Conservation (phyloP, 2,329 filamentous ascomycete species). For the Periglandula ipomoeae region DNA sequence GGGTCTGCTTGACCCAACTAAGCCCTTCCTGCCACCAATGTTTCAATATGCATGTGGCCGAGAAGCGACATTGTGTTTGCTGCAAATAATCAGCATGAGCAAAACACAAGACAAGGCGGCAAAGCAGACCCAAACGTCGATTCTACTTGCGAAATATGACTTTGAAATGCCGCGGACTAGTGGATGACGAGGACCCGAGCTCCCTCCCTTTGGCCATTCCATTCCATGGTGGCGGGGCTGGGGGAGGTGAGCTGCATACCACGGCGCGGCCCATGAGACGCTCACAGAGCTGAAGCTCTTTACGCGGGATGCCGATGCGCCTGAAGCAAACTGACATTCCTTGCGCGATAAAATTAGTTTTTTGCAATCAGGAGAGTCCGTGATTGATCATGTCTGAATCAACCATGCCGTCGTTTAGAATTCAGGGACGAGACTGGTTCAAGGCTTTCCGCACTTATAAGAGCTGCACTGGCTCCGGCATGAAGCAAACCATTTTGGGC, state of each 20-base stretch:
- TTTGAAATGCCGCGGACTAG: background rate
- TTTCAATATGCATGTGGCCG: background rate
- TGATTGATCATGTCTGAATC: background rate
- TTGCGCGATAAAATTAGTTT: background rate
- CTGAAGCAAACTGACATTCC: background rate
- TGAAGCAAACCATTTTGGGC: background rate
- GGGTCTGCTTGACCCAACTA: background rate
- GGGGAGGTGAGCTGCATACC: constrained; percentile 1
- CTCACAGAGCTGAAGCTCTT: background rate
- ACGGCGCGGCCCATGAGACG: constrained; percentile 4
- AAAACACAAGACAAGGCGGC: background rate
- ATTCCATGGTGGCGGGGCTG: constrained; percentile 3
- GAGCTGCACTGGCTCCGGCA: background rate
- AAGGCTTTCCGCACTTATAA: background rate
- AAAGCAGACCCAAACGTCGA: background rate
- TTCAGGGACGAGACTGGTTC: background rate
- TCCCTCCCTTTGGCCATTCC: constrained; percentile 3
- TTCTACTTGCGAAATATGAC: background rate
- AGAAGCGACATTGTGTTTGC: background rate
- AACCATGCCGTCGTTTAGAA: constrained; percentile 1
- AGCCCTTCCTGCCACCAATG: background rate
- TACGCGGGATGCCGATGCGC: background rate
- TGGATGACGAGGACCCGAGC: background rate
- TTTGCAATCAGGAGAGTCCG: background rate
- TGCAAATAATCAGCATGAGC: background rate